These are phyloP conservation scores for Ceratocystis variospora DNA, from an alignment of 2,329 filamentous ascomycete species.

Conservation along the genomic window DNA sequence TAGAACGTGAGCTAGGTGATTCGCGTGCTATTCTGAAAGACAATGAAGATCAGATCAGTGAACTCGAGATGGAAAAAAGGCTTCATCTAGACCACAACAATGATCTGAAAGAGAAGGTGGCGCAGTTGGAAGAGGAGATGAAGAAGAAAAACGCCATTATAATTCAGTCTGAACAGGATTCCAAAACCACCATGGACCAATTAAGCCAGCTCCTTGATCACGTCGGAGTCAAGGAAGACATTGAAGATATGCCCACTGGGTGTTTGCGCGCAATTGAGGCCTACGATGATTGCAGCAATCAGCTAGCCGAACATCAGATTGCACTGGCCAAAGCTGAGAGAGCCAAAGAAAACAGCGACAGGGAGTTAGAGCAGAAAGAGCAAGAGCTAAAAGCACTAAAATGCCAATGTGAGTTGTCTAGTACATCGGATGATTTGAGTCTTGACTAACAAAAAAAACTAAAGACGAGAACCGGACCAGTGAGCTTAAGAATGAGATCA, in stretches of 20 bases:
- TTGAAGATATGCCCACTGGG: not conserved
- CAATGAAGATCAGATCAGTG: slow-evolving; percentile 9
- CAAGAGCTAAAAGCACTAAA: not conserved
- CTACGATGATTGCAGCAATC: not conserved
- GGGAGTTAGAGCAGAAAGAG: not conserved
- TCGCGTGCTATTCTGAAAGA: not conserved
- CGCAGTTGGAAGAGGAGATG: slow-evolving; percentile 1
- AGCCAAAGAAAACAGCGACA: not conserved
- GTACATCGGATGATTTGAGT: not conserved
- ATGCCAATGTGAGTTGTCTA: slow-evolving; percentile 7
- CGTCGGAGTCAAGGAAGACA: not conserved
- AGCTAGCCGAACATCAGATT: slow-evolving; percentile 5
- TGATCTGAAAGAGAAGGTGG: not conserved
- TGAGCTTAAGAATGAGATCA: slow-evolving; percentile 4
- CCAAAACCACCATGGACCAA: not conserved
- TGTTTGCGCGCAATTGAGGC: not conserved
- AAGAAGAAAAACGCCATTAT: not conserved
- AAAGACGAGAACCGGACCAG: slow-evolving; percentile 5
- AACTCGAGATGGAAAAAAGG: slow-evolving; percentile 11
- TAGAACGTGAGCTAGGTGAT: slow-evolving; percentile 11
- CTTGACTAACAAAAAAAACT: not conserved
- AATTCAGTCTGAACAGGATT: slow-evolving; percentile 1
- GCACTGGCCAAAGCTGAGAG: not conserved
- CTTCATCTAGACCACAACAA: slow-evolving; percentile 2
- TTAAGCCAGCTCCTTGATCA: not conserved